Percentiles rank a stretch among this genome's conserved stretches.
phyloP scores from a whole-genome alignment of 768 basidiomycete genomes.

The Ramaria rubella region DNA sequence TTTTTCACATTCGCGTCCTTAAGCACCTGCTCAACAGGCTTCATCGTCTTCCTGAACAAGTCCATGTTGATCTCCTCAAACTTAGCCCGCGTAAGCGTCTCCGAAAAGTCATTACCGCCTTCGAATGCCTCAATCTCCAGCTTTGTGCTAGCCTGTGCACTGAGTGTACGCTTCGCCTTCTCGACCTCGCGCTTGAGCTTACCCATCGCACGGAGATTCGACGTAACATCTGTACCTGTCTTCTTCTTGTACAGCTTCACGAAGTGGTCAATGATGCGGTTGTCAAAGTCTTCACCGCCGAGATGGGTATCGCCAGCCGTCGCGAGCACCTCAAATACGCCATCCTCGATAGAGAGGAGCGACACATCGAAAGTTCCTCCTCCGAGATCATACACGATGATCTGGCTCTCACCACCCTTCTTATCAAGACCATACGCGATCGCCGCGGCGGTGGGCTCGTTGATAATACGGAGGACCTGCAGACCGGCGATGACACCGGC shows the following conservation, averaged over 20 bases:
- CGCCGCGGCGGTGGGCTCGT: conserved; percentile 95
- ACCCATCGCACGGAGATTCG: conserved; percentile 77
- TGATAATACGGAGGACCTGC: conserved; percentile 93
- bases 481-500: conserved; percentile 94
- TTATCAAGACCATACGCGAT: conserved; percentile 99
- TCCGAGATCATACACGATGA: conserved; percentile 97
- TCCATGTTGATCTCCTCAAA: conserved; percentile 99
- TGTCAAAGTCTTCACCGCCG: conserved; percentile 95
- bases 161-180: conserved; percentile 81
- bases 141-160: conserved; percentile 81
- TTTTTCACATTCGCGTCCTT: conserved; percentile 99
- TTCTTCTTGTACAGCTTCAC: conserved; percentile 89
- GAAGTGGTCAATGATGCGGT: conserved; percentile 86
- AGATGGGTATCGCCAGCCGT: conserved; percentile 94
- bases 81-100: conserved; percentile 95
- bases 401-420: conserved; percentile 88
- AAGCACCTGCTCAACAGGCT: conserved; percentile 97
- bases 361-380: conserved; percentile 99
- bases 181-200: conserved; percentile 81
- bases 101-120: conserved; percentile 93
- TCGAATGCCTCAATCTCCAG: conserved; percentile 97
- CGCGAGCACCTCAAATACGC: conserved; percentile 85
- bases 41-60: conserved; percentile 99
- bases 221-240: conserved; percentile 76
- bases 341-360: conserved; percentile 89